phyloP scores from a whole-genome alignment of 1,284 basidiomycete genomes.

The Mycena citricolor region DNA sequence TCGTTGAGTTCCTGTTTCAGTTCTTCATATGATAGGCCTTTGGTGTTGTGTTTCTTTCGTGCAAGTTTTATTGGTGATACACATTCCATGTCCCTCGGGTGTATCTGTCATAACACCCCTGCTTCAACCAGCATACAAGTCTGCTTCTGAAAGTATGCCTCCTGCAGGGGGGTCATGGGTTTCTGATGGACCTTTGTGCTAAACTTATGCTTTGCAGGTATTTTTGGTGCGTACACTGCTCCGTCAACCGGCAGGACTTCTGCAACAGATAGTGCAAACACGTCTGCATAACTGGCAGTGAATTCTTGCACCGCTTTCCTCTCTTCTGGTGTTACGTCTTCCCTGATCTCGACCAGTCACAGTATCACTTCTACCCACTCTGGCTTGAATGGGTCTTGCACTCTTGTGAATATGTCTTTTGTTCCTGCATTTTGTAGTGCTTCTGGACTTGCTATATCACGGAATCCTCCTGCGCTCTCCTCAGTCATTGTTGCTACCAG shows the following conservation, averaged over 20 bases:
- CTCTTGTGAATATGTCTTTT: constrained; percentile 1
- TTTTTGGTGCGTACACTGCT: constrained; percentile 25
- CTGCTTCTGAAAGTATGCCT: constrained; percentile 27
- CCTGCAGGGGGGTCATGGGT: constrained; percentile 30
- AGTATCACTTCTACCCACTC: constrained; percentile 6
- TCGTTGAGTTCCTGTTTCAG: constrained; percentile 5
- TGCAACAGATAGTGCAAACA: constrained; percentile 31
- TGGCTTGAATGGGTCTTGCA: constrained; percentile 6
- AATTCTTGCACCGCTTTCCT: constrained; percentile 3
- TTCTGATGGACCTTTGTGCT: no score
- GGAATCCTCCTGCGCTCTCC: background rate
- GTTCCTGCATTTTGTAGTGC: background rate
- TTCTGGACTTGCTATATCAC: background rate
- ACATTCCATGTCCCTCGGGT: constrained; percentile 2
- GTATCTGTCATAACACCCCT: background rate
- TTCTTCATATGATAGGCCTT: constrained; percentile 10
- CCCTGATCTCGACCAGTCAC: constrained; percentile 16
- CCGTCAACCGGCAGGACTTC: constrained; percentile 27
- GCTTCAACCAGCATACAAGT: constrained; percentile 34
- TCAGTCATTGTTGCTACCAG: background rate
- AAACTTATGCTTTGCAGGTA: no score
- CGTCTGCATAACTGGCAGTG: constrained; percentile 27
- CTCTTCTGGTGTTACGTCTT: constrained; percentile 11
- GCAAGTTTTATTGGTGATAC: constrained; percentile 2
- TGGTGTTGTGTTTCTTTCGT: constrained; percentile 24